Evolutionary conservation across 345 rosid species (phyloP), one percentile per base, ranked within the genome.

Genomic region (Pugionium dolabratum): DNA sequence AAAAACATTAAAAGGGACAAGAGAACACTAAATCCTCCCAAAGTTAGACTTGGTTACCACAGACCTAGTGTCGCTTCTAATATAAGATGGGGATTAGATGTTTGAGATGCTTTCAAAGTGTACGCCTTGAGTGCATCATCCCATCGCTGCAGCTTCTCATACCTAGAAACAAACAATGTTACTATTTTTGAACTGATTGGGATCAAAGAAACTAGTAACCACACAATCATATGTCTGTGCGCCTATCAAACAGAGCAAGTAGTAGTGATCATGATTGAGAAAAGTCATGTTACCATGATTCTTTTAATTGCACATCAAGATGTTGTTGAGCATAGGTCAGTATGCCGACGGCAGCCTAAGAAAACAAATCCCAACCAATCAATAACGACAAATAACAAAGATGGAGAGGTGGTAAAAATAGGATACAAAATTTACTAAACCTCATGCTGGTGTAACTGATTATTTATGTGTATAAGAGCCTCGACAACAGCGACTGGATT

Each of bases 61-160:
- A 39, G 30, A 92, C 99, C 97, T 82, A 88, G 55, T 31, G 88
- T 90, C 71, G 99, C 95, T 75, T 94, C 96, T 75, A 94, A 75
- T 35, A 79, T 84, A 64, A 85, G 79, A 79, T 85, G 90, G 0
- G 90, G 83, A 82, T 82, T 86, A 42, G 95, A 71, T 67, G 84
- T 89, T 82, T 88, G 96, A 49, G 85, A 67, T 57, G 87, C 92
- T 79, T 88, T 94, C 33, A 75, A 75, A 66, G 94, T 86, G 73
- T 94, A 94, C 64, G 99, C 99, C 82, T 84, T 88, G 61, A 94
- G 90, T 65, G 99, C 99, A 78, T 90, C 99, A 72, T 94, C 96
- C 99, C 99, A 94, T 54, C 95, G 81, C 75, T 94, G 99, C 86
- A 94, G 81, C 77, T 94, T 94, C 82, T 94, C 99, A 81, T 90